These are phyloP conservation scores for Colletotrichum ledebouriae DNA, from an alignment of 2,329 filamentous ascomycete species.

Conservation along the genomic window DNA sequence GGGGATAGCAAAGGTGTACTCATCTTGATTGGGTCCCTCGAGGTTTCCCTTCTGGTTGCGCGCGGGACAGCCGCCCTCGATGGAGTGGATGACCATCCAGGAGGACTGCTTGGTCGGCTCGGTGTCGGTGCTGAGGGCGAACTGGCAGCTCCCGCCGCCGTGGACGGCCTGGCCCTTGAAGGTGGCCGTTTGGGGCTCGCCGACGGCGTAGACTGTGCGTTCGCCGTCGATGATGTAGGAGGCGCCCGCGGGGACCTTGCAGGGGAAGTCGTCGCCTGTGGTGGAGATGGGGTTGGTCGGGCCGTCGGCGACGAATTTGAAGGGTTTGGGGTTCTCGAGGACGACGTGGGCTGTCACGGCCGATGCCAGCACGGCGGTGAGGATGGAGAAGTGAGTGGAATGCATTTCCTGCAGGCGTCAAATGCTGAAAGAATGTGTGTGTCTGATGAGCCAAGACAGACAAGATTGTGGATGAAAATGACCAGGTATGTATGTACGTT, in stretches of 20 bases:
- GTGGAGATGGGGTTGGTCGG: constrained; percentile 33
- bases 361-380: constrained; percentile 25
- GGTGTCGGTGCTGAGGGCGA: constrained; percentile 23
- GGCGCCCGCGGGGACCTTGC: constrained; percentile 21
- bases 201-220: constrained; percentile 26
- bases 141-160: constrained; percentile 35
- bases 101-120: constrained; percentile 30
- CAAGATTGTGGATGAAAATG: not conserved
- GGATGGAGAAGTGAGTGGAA: not conserved
- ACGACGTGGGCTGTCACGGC: constrained; percentile 26
- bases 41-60: constrained; percentile 39
- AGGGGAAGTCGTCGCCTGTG: constrained; percentile 35
- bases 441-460: no score
- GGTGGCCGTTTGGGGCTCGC: constrained; percentile 27
- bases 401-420: no score
- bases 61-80: constrained; percentile 35
- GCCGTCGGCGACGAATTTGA: constrained; percentile 34
- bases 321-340: constrained; percentile 36
- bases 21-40: constrained; percentile 31
- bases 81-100: constrained; percentile 39
- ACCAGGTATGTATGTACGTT: not conserved
- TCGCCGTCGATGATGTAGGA: constrained; percentile 32
- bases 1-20: constrained; percentile 31
- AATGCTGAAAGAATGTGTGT: no score
- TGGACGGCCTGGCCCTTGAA: constrained; percentile 39